phyloP scores from a whole-genome alignment of 768 basidiomycete genomes.

The Tylopilus felleus region DNA sequence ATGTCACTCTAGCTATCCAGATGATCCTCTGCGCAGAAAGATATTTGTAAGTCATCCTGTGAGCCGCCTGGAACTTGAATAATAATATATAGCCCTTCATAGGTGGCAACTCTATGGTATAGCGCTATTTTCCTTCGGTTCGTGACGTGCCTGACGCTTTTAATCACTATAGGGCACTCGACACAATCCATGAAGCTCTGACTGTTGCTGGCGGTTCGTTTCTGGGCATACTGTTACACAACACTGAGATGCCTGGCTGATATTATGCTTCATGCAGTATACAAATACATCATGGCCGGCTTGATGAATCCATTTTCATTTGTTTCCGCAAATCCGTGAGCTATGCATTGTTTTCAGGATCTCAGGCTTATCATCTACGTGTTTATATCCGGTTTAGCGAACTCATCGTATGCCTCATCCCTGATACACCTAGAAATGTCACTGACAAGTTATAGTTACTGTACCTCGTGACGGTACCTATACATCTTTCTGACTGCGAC shows the following conservation, averaged over 20 bases:
- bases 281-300: constrained; percentile 7
- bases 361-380: too few relatives aligned
- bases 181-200: constrained; percentile 7
- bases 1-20: not conserved
- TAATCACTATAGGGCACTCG: not conserved
- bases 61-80: not conserved
- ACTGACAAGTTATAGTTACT: constrained; percentile 1
- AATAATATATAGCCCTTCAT: not conserved
- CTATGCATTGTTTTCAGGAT: not conserved
- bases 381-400: not conserved
- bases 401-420: not conserved
- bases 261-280: not conserved
- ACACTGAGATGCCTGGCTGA: not conserved
- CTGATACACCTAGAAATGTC: not conserved
- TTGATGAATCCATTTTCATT: not conserved
- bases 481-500: not conserved
- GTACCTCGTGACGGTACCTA: constrained; percentile 1
- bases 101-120: constrained; percentile 7
- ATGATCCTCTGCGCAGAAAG: constrained; percentile 3
- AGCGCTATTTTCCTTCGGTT: not conserved
- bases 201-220: constrained; percentile 7
- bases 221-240: too few relatives aligned
- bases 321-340: not conserved
- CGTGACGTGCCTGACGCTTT: not conserved
- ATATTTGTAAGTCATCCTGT: constrained; percentile 4